Conservation (phyloP, 2,329 filamentous ascomycete genomes). For the Orbilia oligospora region DNA sequence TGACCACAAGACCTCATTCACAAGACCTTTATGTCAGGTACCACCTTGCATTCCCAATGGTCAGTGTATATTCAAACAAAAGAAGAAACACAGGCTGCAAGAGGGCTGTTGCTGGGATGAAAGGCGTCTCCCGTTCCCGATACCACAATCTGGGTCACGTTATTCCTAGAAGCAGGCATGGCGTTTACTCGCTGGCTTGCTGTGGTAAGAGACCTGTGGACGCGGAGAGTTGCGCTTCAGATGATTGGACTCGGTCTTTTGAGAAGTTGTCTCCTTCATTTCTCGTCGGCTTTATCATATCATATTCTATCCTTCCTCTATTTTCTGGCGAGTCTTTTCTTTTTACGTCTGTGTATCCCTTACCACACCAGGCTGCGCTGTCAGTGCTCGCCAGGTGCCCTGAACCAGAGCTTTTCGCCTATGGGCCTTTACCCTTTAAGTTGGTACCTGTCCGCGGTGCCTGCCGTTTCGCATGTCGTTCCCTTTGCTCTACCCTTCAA, state of each 20-base stretch:
- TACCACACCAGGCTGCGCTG: slow-evolving; percentile 57
- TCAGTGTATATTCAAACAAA: slow-evolving; percentile 45
- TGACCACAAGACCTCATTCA: slow-evolving; percentile 61
- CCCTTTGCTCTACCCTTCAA: slow-evolving; percentile 44
- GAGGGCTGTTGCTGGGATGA: slow-evolving; percentile 37
- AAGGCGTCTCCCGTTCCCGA: slow-evolving; percentile 56
- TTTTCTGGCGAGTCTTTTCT: slow-evolving; percentile 50
- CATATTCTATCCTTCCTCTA: slow-evolving; percentile 51
- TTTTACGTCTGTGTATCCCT: slow-evolving; percentile 36
- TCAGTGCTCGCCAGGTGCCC: slow-evolving; percentile 51
- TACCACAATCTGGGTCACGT: slow-evolving; percentile 50
- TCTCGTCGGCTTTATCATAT: slow-evolving; percentile 55
- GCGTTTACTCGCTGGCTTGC: slow-evolving; percentile 33
- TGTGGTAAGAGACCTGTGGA: slow-evolving; percentile 14
- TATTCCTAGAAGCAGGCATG: slow-evolving; percentile 50
- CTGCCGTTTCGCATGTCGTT: slow-evolving; percentile 56
- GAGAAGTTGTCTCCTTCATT: slow-evolving; percentile 38
- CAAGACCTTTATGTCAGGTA: slow-evolving; percentile 61
- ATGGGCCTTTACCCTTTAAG: slow-evolving; percentile 58
- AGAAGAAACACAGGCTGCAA: slow-evolving; percentile 38
- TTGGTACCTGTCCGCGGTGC: slow-evolving; percentile 56
- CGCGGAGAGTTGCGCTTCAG: slow-evolving; percentile 42
- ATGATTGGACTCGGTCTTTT: slow-evolving; percentile 40
- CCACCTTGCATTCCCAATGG: slow-evolving; percentile 55
- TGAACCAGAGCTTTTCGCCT: slow-evolving; percentile 48